These are phyloP conservation scores for Paulownia fortunei DNA, from an alignment of 257 asterid genomes.

Conservation along the genomic window DNA sequence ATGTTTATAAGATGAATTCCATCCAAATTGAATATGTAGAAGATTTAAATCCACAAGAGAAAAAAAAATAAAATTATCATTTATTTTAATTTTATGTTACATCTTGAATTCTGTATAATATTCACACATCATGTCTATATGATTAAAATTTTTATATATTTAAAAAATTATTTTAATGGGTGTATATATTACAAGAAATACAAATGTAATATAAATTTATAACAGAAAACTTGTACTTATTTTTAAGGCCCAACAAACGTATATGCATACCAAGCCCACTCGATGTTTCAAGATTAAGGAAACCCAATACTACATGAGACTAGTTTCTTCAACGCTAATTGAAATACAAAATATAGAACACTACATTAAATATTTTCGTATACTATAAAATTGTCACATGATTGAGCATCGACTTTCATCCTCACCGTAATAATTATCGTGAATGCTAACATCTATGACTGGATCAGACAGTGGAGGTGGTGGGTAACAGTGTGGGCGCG, in stretches of 20 bases:
- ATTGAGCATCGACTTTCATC: constrained; percentile 46
- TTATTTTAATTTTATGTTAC: too few relatives aligned
- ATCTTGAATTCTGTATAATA: too few relatives aligned
- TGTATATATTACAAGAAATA: too few relatives aligned
- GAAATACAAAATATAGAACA: background rate
- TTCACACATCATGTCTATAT: too few relatives aligned
- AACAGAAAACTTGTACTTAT: too few relatives aligned
- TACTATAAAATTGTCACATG: constrained; percentile 33
- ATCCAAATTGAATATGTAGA: too few relatives aligned
- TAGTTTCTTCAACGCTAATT: background rate
- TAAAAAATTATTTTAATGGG: too few relatives aligned
- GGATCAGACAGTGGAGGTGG: constrained; percentile 33
- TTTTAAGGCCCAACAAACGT: constrained; percentile 23
- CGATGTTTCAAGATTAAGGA: background rate
- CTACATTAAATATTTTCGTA: background rate
- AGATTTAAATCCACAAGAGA: too few relatives aligned
- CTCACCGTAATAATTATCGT: constrained; percentile 27
- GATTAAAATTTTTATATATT: too few relatives aligned
- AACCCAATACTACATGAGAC: background rate
- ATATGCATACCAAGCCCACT: constrained; percentile 20
- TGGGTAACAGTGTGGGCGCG: constrained; percentile 27
- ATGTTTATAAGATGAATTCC: too few relatives aligned
- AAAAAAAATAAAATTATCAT: too few relatives aligned
- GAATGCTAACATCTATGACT: constrained; percentile 4
- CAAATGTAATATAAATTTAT: too few relatives aligned